A percentile compares a stretch with the other conserved stretches of the same genome.
Evolutionary conservation across 2,329 filamentous ascomycete species (phyloP).

Genomic region (Fusarium euwallaceae): DNA sequence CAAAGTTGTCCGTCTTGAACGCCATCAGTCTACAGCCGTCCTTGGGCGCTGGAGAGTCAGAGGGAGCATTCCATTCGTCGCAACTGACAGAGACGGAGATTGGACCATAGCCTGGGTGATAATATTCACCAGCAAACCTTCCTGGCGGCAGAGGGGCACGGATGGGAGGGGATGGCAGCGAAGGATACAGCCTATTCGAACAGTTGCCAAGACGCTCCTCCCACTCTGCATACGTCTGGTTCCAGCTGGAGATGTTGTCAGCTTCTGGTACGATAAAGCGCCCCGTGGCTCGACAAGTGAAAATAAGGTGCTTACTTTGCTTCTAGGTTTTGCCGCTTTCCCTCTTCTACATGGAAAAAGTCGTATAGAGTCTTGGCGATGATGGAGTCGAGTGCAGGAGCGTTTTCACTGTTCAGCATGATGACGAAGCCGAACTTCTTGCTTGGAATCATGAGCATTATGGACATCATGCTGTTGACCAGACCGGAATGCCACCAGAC

Average conservation of each 20-base stretch:
- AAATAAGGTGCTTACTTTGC: constrained; percentile 6
- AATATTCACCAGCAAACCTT: constrained; percentile 57
- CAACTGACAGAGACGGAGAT: constrained; percentile 33
- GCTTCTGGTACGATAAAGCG: constrained; percentile 1
- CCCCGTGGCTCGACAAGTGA: background rate
- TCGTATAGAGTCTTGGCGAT: constrained; percentile 44
- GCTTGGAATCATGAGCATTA: constrained; percentile 47
- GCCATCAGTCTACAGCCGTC: constrained; percentile 35
- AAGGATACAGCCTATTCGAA: constrained; percentile 31
- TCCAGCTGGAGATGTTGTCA: constrained; percentile 14
- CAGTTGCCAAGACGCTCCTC: constrained; percentile 31
- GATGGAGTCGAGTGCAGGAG: constrained; percentile 31
- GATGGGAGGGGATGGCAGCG: constrained; percentile 39
- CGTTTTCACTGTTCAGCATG: constrained; percentile 41
- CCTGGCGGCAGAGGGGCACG: constrained; percentile 55
- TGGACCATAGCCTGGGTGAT: constrained; percentile 47
- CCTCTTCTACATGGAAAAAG: constrained; percentile 28
- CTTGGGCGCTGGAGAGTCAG: constrained; percentile 20
- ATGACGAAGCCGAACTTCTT: constrained; percentile 43
- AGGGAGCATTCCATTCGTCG: constrained; percentile 14
- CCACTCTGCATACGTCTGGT: background rate
- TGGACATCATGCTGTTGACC: constrained; percentile 41
- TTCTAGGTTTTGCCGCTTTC: constrained; percentile 29
- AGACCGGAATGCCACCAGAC: constrained; percentile 44
- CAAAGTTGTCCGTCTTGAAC: constrained; percentile 31